Percentiles rank a stretch among this genome's conserved stretches.
These are phyloP conservation scores for Vicia villosa DNA, from an alignment of 306 rosid genomes.

Conservation along the genomic window DNA sequence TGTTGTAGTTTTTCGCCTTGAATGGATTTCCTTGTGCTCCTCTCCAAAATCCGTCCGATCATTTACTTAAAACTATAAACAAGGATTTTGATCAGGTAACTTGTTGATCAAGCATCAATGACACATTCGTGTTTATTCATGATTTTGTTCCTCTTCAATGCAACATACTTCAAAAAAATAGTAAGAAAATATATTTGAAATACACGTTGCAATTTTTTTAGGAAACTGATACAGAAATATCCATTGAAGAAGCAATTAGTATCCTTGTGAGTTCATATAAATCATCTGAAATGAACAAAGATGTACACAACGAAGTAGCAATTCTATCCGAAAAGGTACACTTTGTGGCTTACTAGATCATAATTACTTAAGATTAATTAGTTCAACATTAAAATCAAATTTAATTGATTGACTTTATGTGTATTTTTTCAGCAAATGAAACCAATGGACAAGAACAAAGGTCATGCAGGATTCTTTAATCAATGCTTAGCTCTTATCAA, in stretches of 20 bases:
- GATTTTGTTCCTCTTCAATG: neutral
- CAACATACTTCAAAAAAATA: neutral
- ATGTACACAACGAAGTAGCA: slow-evolving; percentile 35
- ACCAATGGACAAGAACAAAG: slow-evolving; percentile 41
- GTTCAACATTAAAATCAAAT: neutral
- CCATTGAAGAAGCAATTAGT: slow-evolving; percentile 37
- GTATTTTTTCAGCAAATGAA: slow-evolving; percentile 33
- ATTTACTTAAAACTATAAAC: slow-evolving; percentile 68
- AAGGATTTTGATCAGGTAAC: slow-evolving; percentile 70
- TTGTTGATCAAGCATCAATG: neutral
- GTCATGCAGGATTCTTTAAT: slow-evolving; percentile 49
- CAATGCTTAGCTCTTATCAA: slow-evolving; percentile 52
- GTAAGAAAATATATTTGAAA: neutral
- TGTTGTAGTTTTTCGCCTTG: slow-evolving; percentile 57
- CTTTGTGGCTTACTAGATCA: neutral
- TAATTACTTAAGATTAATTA: neutral
- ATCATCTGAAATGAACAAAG: slow-evolving; percentile 34
- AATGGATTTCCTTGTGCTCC: slow-evolving; percentile 67
- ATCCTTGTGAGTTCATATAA: slow-evolving; percentile 39
- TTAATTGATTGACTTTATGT: neutral
- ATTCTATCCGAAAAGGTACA: slow-evolving; percentile 25
- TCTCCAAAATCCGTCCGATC: slow-evolving; percentile 68
- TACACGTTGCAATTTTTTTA: neutral
- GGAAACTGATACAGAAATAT: slow-evolving; percentile 43
- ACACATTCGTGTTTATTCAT: neutral